Conservation (phyloP, 75 land plant species). For the Cryptomeria japonica region DNA sequence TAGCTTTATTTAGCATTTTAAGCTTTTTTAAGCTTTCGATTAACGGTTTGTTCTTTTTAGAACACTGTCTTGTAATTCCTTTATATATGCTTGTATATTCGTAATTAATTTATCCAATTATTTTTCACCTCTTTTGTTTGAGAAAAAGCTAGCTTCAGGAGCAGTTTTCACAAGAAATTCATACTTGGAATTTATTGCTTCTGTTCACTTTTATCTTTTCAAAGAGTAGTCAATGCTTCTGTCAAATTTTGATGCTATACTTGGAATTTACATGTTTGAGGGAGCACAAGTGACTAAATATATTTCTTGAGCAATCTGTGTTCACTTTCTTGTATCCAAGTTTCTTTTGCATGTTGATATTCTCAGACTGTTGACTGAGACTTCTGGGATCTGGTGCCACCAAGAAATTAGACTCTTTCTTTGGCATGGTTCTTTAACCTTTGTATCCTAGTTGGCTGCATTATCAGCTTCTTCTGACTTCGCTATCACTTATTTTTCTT, state of each 20-base stretch:
- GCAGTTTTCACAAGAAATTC: background rate
- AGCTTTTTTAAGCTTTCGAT: no score
- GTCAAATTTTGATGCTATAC: background rate
- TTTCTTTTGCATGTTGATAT: no score
- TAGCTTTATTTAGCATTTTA: no score
- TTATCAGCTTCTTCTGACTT: background rate
- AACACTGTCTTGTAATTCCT: no score
- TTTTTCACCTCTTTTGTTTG: no score
- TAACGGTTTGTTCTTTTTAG: no score
- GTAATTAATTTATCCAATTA: no score
- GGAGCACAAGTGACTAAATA: background rate
- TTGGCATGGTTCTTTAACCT: background rate
- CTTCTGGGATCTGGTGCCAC: background rate
- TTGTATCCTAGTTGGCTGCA: background rate
- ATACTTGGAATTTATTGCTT: background rate
- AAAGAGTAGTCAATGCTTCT: background rate
- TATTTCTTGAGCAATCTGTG: background rate
- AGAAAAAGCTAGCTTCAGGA: background rate
- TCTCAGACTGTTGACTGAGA: background rate
- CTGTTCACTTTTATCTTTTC: background rate
- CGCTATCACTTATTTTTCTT: background rate
- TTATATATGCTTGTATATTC: no score
- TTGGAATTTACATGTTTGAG: background rate
- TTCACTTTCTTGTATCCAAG: no score
- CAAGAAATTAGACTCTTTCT: background rate